phyloP scores from a whole-genome alignment of 2,329 filamentous ascomycete genomes.

The Scedosporium boydii region DNA sequence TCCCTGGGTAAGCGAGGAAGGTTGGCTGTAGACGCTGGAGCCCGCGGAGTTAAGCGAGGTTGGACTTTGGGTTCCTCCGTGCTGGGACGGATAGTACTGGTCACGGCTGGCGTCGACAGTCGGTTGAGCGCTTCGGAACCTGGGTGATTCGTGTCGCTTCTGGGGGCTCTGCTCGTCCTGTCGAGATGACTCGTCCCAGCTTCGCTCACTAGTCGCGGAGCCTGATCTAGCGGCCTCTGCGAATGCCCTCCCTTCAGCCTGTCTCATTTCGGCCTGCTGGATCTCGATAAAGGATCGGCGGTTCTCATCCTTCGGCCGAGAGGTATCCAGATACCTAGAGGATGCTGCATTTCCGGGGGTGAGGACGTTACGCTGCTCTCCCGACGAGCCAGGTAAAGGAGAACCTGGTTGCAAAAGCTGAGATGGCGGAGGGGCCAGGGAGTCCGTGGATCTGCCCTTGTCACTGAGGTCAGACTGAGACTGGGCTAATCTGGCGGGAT shows the following conservation, averaged over 20 bases:
- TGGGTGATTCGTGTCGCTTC: not conserved
- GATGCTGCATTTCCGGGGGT: conserved; percentile 23
- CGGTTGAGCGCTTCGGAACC: not conserved
- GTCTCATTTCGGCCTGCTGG: conserved; percentile 50
- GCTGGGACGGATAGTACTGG: not conserved
- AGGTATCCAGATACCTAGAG: conserved; percentile 33
- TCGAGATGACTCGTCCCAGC: conserved; percentile 4
- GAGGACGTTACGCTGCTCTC: conserved; percentile 13
- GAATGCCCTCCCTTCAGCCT: conserved; percentile 50
- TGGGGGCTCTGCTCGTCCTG: not conserved
- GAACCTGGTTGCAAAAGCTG: not conserved
- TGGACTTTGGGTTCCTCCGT: not conserved
- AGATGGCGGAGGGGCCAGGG: not conserved
- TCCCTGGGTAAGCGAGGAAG: not conserved
- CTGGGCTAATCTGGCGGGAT: not conserved
- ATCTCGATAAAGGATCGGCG: conserved; percentile 49
- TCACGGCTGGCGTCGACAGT: not conserved
- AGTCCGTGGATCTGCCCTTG: not conserved
- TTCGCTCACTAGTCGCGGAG: not conserved
- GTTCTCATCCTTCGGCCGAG: conserved; percentile 36
- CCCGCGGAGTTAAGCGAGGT: not conserved
- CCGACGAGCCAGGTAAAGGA: not conserved
- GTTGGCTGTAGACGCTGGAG: conserved; percentile 3
- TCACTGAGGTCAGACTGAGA: not conserved
- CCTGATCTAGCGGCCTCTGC: conserved; percentile 29